These are phyloP conservation scores for Chytriomyces hyalinus DNA, from an alignment of 192 early-diverging fungal species.

Conservation along the genomic window DNA sequence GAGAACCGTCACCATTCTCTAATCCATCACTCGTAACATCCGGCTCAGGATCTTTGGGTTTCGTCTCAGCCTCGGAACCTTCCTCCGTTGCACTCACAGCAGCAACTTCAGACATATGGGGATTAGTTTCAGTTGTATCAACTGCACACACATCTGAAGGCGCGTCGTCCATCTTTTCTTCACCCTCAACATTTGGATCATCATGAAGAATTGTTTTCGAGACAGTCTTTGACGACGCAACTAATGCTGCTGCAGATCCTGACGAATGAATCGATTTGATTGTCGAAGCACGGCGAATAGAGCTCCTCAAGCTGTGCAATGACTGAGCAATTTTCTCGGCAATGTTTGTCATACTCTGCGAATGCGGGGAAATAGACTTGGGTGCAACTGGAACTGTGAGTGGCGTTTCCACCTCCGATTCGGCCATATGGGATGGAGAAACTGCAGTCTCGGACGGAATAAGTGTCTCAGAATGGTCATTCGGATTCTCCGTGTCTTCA, in stretches of 20 bases:
- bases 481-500: neutral
- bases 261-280: neutral
- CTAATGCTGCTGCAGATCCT: neutral
- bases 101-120: too few relatives aligned
- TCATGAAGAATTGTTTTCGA: neutral
- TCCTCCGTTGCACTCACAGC: too few relatives aligned
- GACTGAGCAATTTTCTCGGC: conserved; percentile 1
- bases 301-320: neutral
- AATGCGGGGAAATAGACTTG: neutral
- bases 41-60: neutral
- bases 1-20: too few relatives aligned
- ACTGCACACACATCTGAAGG: too few relatives aligned
- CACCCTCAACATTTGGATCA: neutral
- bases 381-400: neutral
- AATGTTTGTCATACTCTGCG: neutral
- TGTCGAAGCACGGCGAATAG: neutral
- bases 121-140: too few relatives aligned
- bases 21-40: too few relatives aligned
- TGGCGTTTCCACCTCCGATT: neutral
- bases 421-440: neutral
- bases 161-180: too few relatives aligned
- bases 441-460: neutral
- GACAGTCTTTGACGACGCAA: neutral
- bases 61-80: neutral
- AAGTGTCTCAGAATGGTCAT: neutral